These are phyloP conservation scores for Podila epicladia DNA, from an alignment of 192 early-diverging fungal genomes.

Conservation along the genomic window DNA sequence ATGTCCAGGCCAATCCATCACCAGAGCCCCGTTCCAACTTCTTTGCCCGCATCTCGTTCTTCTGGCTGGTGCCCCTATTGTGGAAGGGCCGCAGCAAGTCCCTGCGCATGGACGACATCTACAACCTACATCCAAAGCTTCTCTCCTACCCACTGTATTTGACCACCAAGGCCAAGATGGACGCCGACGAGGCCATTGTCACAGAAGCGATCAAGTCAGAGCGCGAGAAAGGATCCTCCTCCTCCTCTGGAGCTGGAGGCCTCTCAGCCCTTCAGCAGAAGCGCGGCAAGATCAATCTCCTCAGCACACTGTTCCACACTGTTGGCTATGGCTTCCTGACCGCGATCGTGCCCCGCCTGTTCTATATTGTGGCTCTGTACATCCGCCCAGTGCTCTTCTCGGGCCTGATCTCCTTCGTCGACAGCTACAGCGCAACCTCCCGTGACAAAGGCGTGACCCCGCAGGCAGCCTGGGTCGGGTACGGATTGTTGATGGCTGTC, in stretches of 20 bases:
- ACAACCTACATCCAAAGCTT: conserved; percentile 31
- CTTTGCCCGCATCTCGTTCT: conserved; percentile 48
- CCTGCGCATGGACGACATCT: conserved; percentile 47
- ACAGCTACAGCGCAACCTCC: conserved; percentile 6
- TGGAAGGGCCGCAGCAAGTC: conserved; percentile 30
- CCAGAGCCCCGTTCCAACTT: conserved; percentile 42
- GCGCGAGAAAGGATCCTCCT: not conserved
- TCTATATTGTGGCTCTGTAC: conserved; percentile 16
- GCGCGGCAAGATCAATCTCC: conserved; percentile 18
- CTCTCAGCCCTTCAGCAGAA: not conserved
- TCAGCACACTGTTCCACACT: conserved; percentile 9
- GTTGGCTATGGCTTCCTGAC: conserved; percentile 33
- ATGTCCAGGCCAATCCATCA: conserved; percentile 22
- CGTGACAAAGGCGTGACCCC: not conserved
- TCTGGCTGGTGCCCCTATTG: conserved; percentile 52
- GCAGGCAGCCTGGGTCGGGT: conserved; percentile 19
- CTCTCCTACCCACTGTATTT: conserved; percentile 45
- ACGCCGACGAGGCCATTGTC: conserved; percentile 37
- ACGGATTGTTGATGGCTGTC: conserved; percentile 28
- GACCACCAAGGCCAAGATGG: conserved; percentile 39
- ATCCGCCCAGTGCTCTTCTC: conserved; percentile 30
- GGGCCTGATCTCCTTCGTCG: conserved; percentile 19
- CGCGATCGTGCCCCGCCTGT: conserved; percentile 14
- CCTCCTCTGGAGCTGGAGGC: not conserved
- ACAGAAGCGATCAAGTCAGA: conserved; percentile 14